Conservation (phyloP, 2,329 filamentous ascomycete genomes). For the Juglanconis juglandina region DNA sequence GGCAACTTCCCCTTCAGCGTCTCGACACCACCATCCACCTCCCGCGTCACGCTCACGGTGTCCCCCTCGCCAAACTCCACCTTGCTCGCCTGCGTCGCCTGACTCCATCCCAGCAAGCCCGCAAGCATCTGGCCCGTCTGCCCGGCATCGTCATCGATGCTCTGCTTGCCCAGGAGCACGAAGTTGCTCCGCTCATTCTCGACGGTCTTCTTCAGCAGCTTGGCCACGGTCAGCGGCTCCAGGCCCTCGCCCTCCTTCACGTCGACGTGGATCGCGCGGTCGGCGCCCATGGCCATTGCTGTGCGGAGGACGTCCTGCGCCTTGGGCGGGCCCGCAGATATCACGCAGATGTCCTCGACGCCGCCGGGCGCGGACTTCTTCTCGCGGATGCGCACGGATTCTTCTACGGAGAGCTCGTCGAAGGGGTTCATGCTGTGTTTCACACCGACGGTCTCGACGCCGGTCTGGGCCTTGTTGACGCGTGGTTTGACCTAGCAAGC, state of each 20-base stretch:
- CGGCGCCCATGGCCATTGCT: slow-evolving; percentile 97
- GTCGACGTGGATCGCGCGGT: slow-evolving; percentile 86
- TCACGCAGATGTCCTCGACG: slow-evolving; percentile 87
- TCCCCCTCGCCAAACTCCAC: slow-evolving; percentile 72
- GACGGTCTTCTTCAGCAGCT: slow-evolving; percentile 77
- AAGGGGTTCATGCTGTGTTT: slow-evolving; percentile 99
- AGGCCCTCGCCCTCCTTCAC: slow-evolving; percentile 70
- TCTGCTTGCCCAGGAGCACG: slow-evolving; percentile 94
- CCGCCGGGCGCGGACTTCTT: slow-evolving; percentile 68
- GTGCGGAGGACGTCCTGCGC: slow-evolving; percentile 85
- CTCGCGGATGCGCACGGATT: slow-evolving; percentile 91
- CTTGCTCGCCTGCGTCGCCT: slow-evolving; percentile 89
- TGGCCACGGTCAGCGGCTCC: slow-evolving; percentile 89
- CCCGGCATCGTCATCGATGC: slow-evolving; percentile 91
- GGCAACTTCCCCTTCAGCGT: slow-evolving; percentile 82
- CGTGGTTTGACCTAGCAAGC: slow-evolving; percentile 60
- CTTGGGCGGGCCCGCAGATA: slow-evolving; percentile 86
- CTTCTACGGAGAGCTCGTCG: slow-evolving; percentile 96
- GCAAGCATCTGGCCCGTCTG: slow-evolving; percentile 99
- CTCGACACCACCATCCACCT: slow-evolving; percentile 94
- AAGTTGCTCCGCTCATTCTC: slow-evolving; percentile 85
- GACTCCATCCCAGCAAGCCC: slow-evolving; percentile 84
- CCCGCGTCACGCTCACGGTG: slow-evolving; percentile 72
- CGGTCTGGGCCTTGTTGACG: slow-evolving; percentile 72
- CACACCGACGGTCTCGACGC: slow-evolving; percentile 85